phyloP scores from a whole-genome alignment of 106 monocot species.

The Dendrobium officinale region DNA sequence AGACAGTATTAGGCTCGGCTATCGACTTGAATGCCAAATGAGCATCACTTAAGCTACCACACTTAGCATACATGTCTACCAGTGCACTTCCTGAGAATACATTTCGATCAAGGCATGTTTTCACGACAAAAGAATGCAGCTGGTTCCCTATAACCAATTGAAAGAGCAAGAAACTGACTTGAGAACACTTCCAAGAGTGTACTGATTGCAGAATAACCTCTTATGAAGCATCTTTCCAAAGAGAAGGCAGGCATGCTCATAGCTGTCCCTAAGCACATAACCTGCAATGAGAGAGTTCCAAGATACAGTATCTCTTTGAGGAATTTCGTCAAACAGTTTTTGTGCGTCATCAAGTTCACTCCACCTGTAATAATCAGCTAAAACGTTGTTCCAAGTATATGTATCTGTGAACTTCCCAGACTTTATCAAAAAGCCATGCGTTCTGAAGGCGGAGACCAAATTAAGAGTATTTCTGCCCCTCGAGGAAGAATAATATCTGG shows the following conservation, averaged over 20 bases:
- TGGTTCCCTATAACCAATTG: constrained; percentile 20
- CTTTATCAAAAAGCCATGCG: constrained; percentile 46
- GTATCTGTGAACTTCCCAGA: constrained; percentile 21
- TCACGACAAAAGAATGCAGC: constrained; percentile 41
- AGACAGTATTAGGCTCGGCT: constrained; percentile 35
- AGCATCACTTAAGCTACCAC: constrained; percentile 30
- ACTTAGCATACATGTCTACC: constrained; percentile 60
- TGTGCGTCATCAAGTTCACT: constrained; percentile 11
- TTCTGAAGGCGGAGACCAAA: constrained; percentile 13
- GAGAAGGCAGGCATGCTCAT: constrained; percentile 15
- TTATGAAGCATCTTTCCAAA: constrained; percentile 25
- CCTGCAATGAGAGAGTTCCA: constrained; percentile 62
- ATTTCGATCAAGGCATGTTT: constrained; percentile 39
- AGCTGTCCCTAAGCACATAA: constrained; percentile 15
- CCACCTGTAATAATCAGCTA: constrained; percentile 29
- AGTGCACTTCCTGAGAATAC: constrained; percentile 61
- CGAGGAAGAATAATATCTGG: background rate
- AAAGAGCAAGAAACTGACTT: constrained; percentile 32
- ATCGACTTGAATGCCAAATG: constrained; percentile 20
- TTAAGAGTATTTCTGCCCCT: background rate
- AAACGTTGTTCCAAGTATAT: constrained; percentile 49
- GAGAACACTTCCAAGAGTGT: constrained; percentile 48
- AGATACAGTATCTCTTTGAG: constrained; percentile 38
- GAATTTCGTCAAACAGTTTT: constrained; percentile 69
- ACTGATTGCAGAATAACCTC: constrained; percentile 30